Conservation (phyloP, 108 stramenopile genomes). For the Nitzschia putrida region DNA sequence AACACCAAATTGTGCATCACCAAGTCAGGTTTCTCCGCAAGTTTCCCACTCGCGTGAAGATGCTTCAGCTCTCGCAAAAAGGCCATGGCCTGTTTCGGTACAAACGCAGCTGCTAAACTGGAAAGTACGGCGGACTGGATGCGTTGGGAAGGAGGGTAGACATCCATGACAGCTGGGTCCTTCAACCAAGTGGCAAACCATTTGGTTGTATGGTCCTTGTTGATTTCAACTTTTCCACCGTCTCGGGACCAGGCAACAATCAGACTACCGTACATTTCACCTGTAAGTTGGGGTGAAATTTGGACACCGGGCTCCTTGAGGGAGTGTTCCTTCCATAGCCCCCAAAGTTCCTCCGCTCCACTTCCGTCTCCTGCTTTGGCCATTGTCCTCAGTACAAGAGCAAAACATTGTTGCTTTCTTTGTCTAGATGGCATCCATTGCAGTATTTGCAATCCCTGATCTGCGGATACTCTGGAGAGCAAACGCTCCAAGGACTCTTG, state of each 20-base stretch:
- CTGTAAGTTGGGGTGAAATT: background rate
- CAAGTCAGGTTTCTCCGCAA: slow-evolving; percentile 14
- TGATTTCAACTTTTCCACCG: background rate
- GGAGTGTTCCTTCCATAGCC: slow-evolving; percentile 10
- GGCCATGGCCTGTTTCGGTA: slow-evolving; percentile 19
- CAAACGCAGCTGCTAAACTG: slow-evolving; percentile 8
- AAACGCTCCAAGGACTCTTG: slow-evolving; percentile 20
- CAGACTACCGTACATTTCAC: slow-evolving; percentile 35
- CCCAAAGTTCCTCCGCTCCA: slow-evolving; percentile 17
- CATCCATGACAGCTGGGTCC: background rate
- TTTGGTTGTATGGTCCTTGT: slow-evolving; percentile 1
- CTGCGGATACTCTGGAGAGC: slow-evolving; percentile 15
- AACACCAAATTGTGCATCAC: slow-evolving; percentile 36
- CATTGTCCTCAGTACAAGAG: slow-evolving; percentile 23
- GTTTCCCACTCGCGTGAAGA: slow-evolving; percentile 2
- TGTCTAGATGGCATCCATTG: slow-evolving; percentile 20
- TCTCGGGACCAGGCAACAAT: slow-evolving; percentile 33
- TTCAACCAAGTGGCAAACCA: slow-evolving; percentile 23
- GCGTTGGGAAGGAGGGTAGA: background rate
- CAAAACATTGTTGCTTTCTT: background rate
- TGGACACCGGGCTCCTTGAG: background rate
- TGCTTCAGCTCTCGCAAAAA: slow-evolving; percentile 11
- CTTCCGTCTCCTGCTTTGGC: slow-evolving; percentile 12
- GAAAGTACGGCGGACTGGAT: slow-evolving; percentile 21
- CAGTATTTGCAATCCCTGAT: slow-evolving; percentile 23